Percentiles rank a stretch among this genome's conserved stretches.
These are phyloP conservation scores for Jatropha podagrica DNA, from an alignment of 441 rosid species.

Conservation along the genomic window DNA sequence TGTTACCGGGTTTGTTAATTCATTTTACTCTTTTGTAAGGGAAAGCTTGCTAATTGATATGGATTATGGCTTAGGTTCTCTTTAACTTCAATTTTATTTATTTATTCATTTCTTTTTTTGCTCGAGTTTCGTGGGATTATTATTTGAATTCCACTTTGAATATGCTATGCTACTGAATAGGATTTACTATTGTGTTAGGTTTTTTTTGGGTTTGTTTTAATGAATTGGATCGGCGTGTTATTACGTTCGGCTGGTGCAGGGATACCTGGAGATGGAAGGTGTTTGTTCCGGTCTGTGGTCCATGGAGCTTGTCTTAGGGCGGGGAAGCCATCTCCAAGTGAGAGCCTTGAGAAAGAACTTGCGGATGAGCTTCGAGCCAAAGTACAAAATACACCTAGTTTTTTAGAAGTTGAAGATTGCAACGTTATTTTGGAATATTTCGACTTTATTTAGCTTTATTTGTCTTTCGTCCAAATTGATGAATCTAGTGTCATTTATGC, in stretches of 20 bases:
- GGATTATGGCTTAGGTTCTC: slow-evolving; percentile 41
- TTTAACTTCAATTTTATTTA: not conserved
- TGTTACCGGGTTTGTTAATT: not conserved
- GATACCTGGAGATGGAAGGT: slow-evolving; percentile 72
- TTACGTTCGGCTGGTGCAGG: slow-evolving; percentile 32
- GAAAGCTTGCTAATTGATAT: slow-evolving; percentile 23
- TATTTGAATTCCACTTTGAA: slow-evolving; percentile 6
- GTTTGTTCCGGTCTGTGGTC: slow-evolving; percentile 69
- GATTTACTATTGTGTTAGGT: not conserved
- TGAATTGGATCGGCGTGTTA: slow-evolving; percentile 5
- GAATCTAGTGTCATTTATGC: not conserved
- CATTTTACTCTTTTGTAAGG: not conserved
- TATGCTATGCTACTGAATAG: not conserved
- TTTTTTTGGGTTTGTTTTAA: not conserved
- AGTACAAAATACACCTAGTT: slow-evolving; percentile 26
- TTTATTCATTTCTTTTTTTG: not conserved
- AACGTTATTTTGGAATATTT: not conserved
- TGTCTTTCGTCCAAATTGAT: not conserved
- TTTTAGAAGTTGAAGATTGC: not conserved
- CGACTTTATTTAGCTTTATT: not conserved
- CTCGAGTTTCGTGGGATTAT: slow-evolving; percentile 1
- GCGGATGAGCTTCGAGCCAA: slow-evolving; percentile 69
- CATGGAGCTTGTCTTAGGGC: slow-evolving; percentile 54
- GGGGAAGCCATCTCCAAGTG: slow-evolving; percentile 61
- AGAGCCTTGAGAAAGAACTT: slow-evolving; percentile 51